phyloP scores from a whole-genome alignment of 441 rosid species.

The Gossypium gossypioides region DNA sequence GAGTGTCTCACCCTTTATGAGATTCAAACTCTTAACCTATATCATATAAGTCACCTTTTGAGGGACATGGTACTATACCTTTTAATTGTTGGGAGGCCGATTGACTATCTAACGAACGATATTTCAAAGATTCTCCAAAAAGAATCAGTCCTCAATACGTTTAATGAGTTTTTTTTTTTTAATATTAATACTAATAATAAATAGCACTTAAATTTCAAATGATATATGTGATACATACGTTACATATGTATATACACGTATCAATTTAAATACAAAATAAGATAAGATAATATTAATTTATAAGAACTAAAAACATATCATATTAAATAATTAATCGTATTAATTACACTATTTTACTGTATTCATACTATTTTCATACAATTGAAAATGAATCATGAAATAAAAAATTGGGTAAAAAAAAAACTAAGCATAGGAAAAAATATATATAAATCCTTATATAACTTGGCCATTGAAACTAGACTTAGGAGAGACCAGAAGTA shows the following conservation, averaged over 20 bases:
- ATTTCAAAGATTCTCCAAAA: no score
- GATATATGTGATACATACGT: no score
- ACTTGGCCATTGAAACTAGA: slow-evolving; percentile 16
- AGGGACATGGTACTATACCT: fast-evolving
- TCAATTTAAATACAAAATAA: not conserved
- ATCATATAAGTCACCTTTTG: no score
- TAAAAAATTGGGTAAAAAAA: slow-evolving; percentile 16
- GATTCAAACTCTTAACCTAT: no score
- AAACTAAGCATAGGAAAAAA: not conserved
- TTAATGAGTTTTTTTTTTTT: no score
- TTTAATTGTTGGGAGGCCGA: no score
- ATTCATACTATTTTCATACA: not conserved
- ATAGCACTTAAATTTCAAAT: no score
- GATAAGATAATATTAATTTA: not conserved
- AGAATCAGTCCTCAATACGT: no score
- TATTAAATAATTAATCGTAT: not conserved
- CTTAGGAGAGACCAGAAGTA: slow-evolving; percentile 13
- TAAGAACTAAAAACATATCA: not conserved
- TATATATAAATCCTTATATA: not conserved
- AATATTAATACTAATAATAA: no score
- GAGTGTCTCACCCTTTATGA: no score
- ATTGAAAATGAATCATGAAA: slow-evolving; percentile 11
- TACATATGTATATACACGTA: no score
- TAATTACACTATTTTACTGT: not conserved
- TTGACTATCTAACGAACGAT: no score